Evolutionary conservation across 1,284 basidiomycete genomes (phyloP), one percentile per base, ranked within the genome.

Genomic region (Entoloma clypeatum): DNA sequence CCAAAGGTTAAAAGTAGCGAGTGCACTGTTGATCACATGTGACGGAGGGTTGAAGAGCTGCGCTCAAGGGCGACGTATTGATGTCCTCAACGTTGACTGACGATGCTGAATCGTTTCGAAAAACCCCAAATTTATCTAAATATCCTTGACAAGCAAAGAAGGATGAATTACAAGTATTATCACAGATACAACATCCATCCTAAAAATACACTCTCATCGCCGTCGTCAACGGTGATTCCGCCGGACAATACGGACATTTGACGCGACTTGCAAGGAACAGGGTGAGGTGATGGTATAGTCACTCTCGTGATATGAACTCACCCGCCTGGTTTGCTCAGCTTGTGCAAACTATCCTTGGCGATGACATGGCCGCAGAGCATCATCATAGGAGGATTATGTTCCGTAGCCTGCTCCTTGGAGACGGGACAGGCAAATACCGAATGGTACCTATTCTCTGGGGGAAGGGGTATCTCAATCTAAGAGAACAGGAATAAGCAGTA

Each of bases 341-440:
- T 89, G 46, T 79, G 76, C 52, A 96, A 67, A 58, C 88, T 92
- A 54, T 96, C 93, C 57, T 86, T 85, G 2, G 89, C 84, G 36
- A 97, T 81, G 25, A 95, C 92, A 64, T 99, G 96, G 1, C 95
- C 95, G 59, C 95, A 99, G 1, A 73, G 67, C 72, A 99, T 83
- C 89, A 97, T 94, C 90, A 96, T 96, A 0, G 95, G 95, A 14
- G 94, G 96, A 61, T 99, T 99, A 44, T 75, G 61, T 39, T 93
- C 87, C 1, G 91, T 95, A 9, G 92, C 82, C 63, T 96, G 93
- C 58, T 99, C 95, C 64, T 98, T 99, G 10, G 91, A 95, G 21
- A 99, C 95, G 1, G 96, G 92, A 62, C 96, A 99, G 29, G 92
- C 85, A 61, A 99, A 99, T 45, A 96, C 88, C 1, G 93, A 96